Percentiles rank a stretch among this genome's conserved stretches.
phyloP scores from a whole-genome alignment of 2,329 filamentous ascomycete species.

The Ceratocystis lukuohia region DNA sequence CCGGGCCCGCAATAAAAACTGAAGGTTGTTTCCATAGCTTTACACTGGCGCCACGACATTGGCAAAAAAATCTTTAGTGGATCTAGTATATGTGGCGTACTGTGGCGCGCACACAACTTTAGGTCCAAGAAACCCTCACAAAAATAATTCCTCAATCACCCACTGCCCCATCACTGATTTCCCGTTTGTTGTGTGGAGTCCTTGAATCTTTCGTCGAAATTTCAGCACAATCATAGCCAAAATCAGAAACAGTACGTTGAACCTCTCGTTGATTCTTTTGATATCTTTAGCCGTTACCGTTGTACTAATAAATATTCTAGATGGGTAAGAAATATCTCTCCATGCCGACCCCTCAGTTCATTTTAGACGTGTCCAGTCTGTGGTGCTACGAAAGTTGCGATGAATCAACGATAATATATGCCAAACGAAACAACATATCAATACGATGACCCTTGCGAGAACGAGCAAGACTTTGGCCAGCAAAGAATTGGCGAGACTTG shows the following conservation, averaged over 20 bases:
- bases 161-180: slow-evolving; percentile 16
- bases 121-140: slow-evolving; percentile 19
- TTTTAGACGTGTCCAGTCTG: slow-evolving; percentile 9
- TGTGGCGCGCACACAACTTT: slow-evolving; percentile 19
- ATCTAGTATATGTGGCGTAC: background rate
- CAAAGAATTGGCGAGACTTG: background rate
- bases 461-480: background rate
- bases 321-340: slow-evolving; percentile 42
- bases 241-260: slow-evolving; percentile 20
- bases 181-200: slow-evolving; percentile 18
- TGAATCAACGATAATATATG: slow-evolving; percentile 3
- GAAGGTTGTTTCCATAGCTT: too few relatives aligned
- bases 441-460: background rate
- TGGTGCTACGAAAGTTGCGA: slow-evolving; percentile 10
- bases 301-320: slow-evolving; percentile 34
- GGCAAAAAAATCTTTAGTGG: background rate
- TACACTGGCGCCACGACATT: slow-evolving; percentile 10
- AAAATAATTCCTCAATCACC: slow-evolving; percentile 17
- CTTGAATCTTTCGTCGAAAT: slow-evolving; percentile 18
- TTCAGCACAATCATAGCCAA: slow-evolving; percentile 19
- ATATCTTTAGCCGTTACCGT: slow-evolving; percentile 14
- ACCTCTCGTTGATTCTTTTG: slow-evolving; percentile 10
- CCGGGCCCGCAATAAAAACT: too few relatives aligned
- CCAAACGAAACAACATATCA: background rate
- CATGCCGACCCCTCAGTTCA: background rate